Conservation (phyloP, 768 basidiomycete species). For the Cubamyces lactineus region DNA sequence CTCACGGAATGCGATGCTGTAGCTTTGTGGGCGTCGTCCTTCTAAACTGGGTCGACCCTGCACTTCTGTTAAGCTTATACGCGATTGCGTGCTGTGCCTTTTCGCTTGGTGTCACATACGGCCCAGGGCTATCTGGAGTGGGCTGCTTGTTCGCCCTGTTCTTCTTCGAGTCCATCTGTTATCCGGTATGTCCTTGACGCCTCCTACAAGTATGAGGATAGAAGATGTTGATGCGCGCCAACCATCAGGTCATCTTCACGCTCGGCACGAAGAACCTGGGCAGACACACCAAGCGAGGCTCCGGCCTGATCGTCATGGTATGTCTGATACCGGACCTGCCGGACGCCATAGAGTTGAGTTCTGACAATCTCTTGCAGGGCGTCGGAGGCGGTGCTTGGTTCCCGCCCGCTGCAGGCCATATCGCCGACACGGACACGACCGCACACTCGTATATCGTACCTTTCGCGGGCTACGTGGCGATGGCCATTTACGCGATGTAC, state of each 20-base stretch:
- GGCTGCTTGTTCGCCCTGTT: slow-evolving; percentile 66
- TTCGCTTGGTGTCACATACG: slow-evolving; percentile 51
- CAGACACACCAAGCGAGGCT: slow-evolving; percentile 60
- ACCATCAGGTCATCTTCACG: slow-evolving; percentile 57
- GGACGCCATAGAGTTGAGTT: not conserved
- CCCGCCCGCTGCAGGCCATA: slow-evolving; percentile 59
- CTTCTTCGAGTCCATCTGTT: slow-evolving; percentile 79
- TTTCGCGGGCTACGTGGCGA: slow-evolving; percentile 58
- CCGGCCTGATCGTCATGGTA: slow-evolving; percentile 67
- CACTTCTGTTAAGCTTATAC: slow-evolving; percentile 60
- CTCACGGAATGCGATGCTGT: not conserved
- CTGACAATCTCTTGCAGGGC: slow-evolving; percentile 39
- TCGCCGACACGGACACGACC: slow-evolving; percentile 52
- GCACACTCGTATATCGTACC: slow-evolving; percentile 64
- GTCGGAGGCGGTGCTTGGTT: slow-evolving; percentile 74
- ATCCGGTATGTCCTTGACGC: slow-evolving; percentile 47
- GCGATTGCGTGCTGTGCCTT: slow-evolving; percentile 55
- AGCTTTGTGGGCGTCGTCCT: slow-evolving; percentile 65
- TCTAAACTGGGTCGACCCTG: slow-evolving; percentile 66
- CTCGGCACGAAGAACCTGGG: slow-evolving; percentile 68
- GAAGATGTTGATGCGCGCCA: not conserved
- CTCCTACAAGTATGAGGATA: not conserved
- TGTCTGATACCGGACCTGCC: slow-evolving; percentile 8
- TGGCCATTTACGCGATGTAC: slow-evolving; percentile 61
- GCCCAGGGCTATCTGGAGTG: slow-evolving; percentile 57